A percentile compares a stretch with the other conserved stretches of the same genome.
phyloP scores from a whole-genome alignment of 2,329 filamentous ascomycete genomes.

The Colletotrichum navitas region DNA sequence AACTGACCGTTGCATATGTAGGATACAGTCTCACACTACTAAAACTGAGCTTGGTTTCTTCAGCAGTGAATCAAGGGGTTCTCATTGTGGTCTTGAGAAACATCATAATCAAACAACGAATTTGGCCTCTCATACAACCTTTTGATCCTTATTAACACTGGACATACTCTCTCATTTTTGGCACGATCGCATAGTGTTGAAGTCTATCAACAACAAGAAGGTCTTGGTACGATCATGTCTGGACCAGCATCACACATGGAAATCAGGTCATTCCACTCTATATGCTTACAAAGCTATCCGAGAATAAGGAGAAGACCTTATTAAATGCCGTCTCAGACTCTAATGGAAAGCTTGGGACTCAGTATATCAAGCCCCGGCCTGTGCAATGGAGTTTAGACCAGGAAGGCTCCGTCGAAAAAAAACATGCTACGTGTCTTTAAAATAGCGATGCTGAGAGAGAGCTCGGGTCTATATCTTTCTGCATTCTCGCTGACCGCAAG shows the following conservation, averaged over 20 bases:
- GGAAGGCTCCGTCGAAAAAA: background rate
- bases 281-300: background rate
- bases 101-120: too few relatives aligned
- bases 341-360: background rate
- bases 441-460: background rate
- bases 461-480: fast-evolving
- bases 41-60: too few relatives aligned
- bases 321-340: background rate
- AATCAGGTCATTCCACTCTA: background rate
- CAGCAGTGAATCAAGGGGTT: too few relatives aligned
- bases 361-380: background rate
- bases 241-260: too few relatives aligned
- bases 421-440: background rate
- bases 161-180: background rate
- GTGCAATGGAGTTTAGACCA: background rate
- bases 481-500: background rate
- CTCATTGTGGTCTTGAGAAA: too few relatives aligned
- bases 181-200: background rate
- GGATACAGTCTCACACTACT: too few relatives aligned
- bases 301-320: background rate
- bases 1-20: too few relatives aligned
- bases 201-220: background rate
- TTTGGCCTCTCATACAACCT: background rate
- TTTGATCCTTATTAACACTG: background rate
- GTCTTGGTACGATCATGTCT: background rate